These are phyloP conservation scores for Pseudomonodictys pantanalensis DNA, from an alignment of 495 filamentous ascomycete species.

Conservation along the genomic window DNA sequence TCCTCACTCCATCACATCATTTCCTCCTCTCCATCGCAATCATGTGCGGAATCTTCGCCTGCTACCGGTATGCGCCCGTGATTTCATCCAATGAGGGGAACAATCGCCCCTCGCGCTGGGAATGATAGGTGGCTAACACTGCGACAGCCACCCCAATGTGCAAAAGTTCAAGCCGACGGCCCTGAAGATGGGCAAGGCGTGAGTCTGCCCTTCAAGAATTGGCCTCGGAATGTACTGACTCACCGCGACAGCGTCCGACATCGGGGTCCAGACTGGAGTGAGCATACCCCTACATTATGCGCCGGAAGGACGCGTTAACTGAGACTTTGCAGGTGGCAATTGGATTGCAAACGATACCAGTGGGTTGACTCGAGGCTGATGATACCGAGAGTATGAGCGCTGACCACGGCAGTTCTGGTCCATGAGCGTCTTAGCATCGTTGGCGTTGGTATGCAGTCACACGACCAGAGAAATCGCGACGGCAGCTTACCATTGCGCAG, in stretches of 20 bases:
- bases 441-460: conserved; percentile 72
- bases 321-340: conserved; percentile 69
- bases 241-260: conserved; percentile 71
- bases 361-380: conserved; percentile 46
- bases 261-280: conserved; percentile 98
- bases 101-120: conserved; percentile 35
- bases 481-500: conserved; percentile 47
- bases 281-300: conserved; percentile 44
- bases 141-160: conserved; percentile 82
- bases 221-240: conserved; percentile 7
- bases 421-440: conserved; percentile 98
- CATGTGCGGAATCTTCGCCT: conserved; percentile 83
- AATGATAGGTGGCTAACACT: conserved; percentile 43
- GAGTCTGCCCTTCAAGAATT: conserved; percentile 43
- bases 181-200: conserved; percentile 94
- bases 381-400: conserved; percentile 5
- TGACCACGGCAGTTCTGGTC: conserved; percentile 70
- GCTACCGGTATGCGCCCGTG: conserved; percentile 66
- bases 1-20: neutral
- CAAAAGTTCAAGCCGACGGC: conserved; percentile 95
- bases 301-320: conserved; percentile 25
- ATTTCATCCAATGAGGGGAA: neutral
- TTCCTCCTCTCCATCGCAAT: conserved; percentile 17
- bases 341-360: conserved; percentile 84
- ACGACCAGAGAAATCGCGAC: neutral